phyloP scores from a whole-genome alignment of 257 asterid species.

The Salvia splendens region DNA sequence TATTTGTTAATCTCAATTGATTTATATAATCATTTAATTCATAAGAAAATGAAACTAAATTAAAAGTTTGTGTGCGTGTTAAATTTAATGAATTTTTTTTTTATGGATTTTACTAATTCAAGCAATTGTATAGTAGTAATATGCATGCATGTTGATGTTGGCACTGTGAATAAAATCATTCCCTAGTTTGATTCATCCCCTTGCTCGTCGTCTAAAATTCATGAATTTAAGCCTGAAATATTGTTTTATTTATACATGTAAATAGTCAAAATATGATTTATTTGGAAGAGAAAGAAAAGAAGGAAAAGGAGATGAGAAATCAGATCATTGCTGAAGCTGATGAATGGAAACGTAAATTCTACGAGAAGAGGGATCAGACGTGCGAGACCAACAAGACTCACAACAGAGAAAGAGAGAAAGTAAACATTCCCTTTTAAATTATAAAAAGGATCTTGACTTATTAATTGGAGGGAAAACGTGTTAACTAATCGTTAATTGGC shows the following conservation, averaged over 20 bases:
- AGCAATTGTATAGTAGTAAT: not conserved
- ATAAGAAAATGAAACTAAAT: no score
- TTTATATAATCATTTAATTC: not conserved
- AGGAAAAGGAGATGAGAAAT: constrained; percentile 79
- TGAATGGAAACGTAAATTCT: constrained; percentile 70
- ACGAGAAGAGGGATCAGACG: constrained; percentile 66
- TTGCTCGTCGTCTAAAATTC: not conserved
- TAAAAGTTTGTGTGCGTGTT: not conserved
- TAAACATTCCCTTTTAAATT: not conserved
- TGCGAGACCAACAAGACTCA: constrained; percentile 65
- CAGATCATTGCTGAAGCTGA: constrained; percentile 87
- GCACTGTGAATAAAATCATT: no score
- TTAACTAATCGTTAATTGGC: not conserved
- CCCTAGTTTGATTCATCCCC: no score
- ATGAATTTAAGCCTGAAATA: constrained; percentile 5
- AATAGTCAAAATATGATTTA: constrained; percentile 75
- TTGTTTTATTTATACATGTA: constrained; percentile 14
- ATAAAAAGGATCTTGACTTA: no score
- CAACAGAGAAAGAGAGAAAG: constrained; percentile 88
- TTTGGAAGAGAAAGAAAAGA: constrained; percentile 92
- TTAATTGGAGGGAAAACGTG: no score
- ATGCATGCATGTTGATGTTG: not conserved
- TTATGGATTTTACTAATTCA: not conserved
- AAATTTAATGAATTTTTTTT: not conserved
- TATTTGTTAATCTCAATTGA: not conserved